Percentiles rank a stretch among this genome's conserved stretches.
These are phyloP conservation scores for Phytophthora quininea DNA, from an alignment of 352 stramenopile genomes.

Conservation along the genomic window DNA sequence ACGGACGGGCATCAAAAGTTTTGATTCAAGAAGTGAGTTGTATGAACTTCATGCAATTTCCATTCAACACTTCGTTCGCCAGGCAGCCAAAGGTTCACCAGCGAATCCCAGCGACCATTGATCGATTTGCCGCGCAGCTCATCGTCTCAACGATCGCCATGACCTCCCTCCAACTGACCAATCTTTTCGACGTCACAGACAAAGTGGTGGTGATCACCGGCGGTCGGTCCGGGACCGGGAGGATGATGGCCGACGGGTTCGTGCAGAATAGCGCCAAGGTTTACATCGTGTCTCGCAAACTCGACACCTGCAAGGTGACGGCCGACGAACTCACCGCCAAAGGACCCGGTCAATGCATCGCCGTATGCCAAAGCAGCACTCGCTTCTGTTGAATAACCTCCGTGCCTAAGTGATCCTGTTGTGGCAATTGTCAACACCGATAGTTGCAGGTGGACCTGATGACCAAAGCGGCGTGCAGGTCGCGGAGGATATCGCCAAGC, in stretches of 20 bases:
- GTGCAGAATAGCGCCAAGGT: slow-evolving; percentile 91
- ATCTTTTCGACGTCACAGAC: slow-evolving; percentile 68
- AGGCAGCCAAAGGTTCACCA: too few species aligned
- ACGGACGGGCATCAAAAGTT: too few species aligned
- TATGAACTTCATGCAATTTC: too few species aligned
- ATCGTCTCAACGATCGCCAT: background rate
- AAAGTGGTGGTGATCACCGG: slow-evolving; percentile 93
- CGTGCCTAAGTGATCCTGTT: background rate
- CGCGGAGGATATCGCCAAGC: slow-evolving; percentile 53
- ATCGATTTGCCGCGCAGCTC: too few species aligned
- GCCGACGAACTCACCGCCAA: slow-evolving; percentile 67
- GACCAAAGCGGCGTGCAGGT: slow-evolving; percentile 31
- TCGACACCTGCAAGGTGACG: slow-evolving; percentile 79
- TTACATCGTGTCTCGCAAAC: slow-evolving; percentile 89
- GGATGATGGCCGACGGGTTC: slow-evolving; percentile 96
- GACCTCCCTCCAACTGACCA: slow-evolving; percentile 36
- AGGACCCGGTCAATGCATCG: slow-evolving; percentile 65
- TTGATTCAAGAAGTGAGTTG: too few species aligned
- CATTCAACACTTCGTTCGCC: too few species aligned
- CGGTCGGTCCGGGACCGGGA: slow-evolving; percentile 92
- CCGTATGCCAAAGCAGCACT: slow-evolving; percentile 20
- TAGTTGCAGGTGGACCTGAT: slow-evolving; percentile 41
- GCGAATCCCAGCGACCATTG: too few species aligned
- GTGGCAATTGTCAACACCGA: too few species aligned
- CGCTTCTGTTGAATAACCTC: background rate